These are phyloP conservation scores for Ceratobasidium theobromae DNA, from an alignment of 1,284 basidiomycete genomes.

Conservation along the genomic window DNA sequence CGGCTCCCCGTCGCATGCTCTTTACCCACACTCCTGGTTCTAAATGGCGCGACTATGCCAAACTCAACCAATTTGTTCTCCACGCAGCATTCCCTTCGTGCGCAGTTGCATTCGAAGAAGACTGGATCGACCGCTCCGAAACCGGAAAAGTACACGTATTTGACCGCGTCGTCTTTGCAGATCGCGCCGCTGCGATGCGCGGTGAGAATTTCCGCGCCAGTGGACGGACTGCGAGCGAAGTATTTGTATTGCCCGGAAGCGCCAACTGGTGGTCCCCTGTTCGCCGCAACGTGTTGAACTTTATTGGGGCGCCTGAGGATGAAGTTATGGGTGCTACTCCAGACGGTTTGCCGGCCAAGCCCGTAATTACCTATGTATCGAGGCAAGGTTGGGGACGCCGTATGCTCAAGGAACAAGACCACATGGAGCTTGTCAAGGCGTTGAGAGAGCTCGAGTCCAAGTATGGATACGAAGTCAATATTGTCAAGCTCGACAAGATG, in stretches of 20 bases:
- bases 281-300: conserved; percentile 32
- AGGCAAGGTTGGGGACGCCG: conserved; percentile 84
- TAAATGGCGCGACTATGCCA: conserved; percentile 85
- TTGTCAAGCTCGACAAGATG: conserved; percentile 80
- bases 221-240: conserved; percentile 70
- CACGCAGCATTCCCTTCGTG: conserved; percentile 49
- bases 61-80: conserved; percentile 73
- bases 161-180: conserved; percentile 78
- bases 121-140: conserved; percentile 56
- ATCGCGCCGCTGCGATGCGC: conserved; percentile 78
- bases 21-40: conserved; percentile 70
- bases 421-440: conserved; percentile 46
- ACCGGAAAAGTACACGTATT: conserved; percentile 72
- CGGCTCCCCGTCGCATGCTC: conserved; percentile 68
- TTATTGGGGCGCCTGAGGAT: conserved; percentile 30
- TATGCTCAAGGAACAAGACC: conserved; percentile 46
- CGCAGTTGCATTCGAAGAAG: conserved; percentile 56
- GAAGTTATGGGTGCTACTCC: conserved; percentile 46
- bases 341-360: conserved; percentile 43
- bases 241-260: conserved; percentile 71
- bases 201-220: conserved; percentile 67
- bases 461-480: conserved; percentile 81
- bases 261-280: conserved; percentile 47
- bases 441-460: conserved; percentile 61
- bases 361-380: conserved; percentile 84